These are phyloP conservation scores for Candida sp. DNA, from an alignment of 1,139 yeast species.

Conservation along the genomic window DNA sequence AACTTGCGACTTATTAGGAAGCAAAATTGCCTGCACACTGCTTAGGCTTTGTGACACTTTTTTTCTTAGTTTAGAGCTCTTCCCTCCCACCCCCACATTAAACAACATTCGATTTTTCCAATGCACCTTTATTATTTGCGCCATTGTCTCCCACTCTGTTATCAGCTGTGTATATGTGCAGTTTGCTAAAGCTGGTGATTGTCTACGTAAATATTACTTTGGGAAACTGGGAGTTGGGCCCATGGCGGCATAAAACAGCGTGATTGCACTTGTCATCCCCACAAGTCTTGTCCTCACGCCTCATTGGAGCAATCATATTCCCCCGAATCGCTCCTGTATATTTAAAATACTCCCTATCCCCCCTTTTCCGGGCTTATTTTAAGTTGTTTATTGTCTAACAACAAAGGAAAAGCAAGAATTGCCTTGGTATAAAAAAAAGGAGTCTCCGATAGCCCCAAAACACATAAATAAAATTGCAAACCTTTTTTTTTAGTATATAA, in stretches of 20 bases:
- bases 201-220: too few species aligned
- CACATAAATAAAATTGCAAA: background rate
- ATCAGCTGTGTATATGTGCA: too few species aligned
- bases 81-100: slow-evolving; percentile 1
- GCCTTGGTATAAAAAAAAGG: background rate
- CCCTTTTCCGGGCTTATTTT: background rate
- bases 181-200: too few species aligned
- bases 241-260: background rate
- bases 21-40: background rate
- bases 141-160: background rate
- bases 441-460: background rate
- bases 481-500: background rate
- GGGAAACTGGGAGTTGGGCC: background rate
- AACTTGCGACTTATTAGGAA: background rate
- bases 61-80: background rate
- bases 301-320: background rate
- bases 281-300: background rate
- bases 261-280: background rate
- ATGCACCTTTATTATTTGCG: background rate
- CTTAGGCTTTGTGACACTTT: background rate
- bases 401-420: too few species aligned
- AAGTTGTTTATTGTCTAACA: background rate
- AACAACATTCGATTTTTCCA: slow-evolving; percentile 1
- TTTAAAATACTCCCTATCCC: background rate
- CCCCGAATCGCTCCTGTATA: background rate